phyloP scores from a whole-genome alignment of 2,329 filamentous ascomycete genomes.

The Arthrobotrys sphaeroides region DNA sequence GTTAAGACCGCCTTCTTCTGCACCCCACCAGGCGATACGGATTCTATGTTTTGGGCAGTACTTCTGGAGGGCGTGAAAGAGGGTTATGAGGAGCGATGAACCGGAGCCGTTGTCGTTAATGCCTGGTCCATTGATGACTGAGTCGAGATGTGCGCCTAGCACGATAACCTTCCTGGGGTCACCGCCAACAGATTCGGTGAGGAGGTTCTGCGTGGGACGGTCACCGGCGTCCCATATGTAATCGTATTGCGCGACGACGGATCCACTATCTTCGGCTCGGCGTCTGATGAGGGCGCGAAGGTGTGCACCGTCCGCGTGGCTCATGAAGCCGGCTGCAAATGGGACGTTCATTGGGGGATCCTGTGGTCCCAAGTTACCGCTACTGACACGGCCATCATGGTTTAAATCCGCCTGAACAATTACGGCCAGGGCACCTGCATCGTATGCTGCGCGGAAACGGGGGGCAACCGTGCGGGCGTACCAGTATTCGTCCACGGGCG shows the following conservation, averaged over 20 bases:
- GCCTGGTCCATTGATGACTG: conserved; percentile 59
- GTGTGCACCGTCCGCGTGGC: conserved; percentile 62
- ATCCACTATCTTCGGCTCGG: conserved; percentile 61
- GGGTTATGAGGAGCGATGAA: conserved; percentile 58
- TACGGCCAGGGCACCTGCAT: conserved; percentile 62
- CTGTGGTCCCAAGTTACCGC: conserved; percentile 61
- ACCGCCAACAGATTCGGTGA: conserved; percentile 1
- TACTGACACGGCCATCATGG: conserved; percentile 59
- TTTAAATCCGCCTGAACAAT: conserved; percentile 61
- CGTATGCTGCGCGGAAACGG: conserved; percentile 61
- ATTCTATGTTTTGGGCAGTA: conserved; percentile 57
- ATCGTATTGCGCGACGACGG: conserved; percentile 62
- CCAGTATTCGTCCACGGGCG: conserved; percentile 59
- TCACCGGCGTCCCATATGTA: conserved; percentile 61
- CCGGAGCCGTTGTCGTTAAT: conserved; percentile 60
- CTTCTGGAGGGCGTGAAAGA: conserved; percentile 50
- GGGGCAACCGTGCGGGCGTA: conserved; percentile 61
- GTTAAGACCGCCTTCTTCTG: conserved; percentile 57
- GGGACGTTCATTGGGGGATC: conserved; percentile 60
- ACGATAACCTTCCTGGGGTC: conserved; percentile 26
- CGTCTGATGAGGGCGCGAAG: conserved; percentile 62
- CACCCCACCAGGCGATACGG: conserved; percentile 60
- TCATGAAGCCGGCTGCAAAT: conserved; percentile 62
- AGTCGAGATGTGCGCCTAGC: conserved; percentile 60
- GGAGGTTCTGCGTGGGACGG: conserved; percentile 55